Base-by-base conservation (phyloP, 192 early-diverging fungal species). In the Podila epicladia region DNA sequence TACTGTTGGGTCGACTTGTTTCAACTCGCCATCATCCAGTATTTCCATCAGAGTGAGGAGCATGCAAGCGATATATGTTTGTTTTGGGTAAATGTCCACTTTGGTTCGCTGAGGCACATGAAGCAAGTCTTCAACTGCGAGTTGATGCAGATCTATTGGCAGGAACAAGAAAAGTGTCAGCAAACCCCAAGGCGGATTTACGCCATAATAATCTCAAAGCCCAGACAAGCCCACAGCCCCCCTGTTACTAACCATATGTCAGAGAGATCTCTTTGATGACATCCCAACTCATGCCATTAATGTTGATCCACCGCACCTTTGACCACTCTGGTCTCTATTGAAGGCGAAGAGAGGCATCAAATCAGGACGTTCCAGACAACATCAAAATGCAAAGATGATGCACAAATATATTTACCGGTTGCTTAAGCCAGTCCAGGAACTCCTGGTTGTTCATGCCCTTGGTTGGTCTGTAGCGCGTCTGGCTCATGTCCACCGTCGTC, bases 231-330 rank as follows among this genome's bases (percentile, higher is more conserved):
- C 9, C 9, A 37, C 41, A 45, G 0, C 41, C 4, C 17, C 41
- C 41, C 15, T 37, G 35, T 4, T 64, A 62, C 67, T 41, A 65
- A 87, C 84, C 74, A 50, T 84, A 85, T 58, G 70, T 68, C 4
- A 80, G 57, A 9, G 84, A 58, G 19, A 87, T 69, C 4, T 51
- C 57, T 29, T 82, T 86, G 62, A 86, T 83, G 22, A 86, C 78
- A 61, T 85, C 85, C 75, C 82, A 85, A 31, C 72, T 82, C 51
- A 89, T 70, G 24, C 85, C 85, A 29, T 85, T 73, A 31, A 88
- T 75, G 45, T 89, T 87, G 62, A 89, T 88, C 88, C 88, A 89
- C 17, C 88, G 85, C 22, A 85, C 85, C 24, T 59, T 78, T 4
- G 74, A 83, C 74, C 74, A 75, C 28, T 59, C 41, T 0, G 87